Evolutionary conservation across 345 rosid genomes (phyloP).

Genomic region (Syzygium jambos): DNA sequence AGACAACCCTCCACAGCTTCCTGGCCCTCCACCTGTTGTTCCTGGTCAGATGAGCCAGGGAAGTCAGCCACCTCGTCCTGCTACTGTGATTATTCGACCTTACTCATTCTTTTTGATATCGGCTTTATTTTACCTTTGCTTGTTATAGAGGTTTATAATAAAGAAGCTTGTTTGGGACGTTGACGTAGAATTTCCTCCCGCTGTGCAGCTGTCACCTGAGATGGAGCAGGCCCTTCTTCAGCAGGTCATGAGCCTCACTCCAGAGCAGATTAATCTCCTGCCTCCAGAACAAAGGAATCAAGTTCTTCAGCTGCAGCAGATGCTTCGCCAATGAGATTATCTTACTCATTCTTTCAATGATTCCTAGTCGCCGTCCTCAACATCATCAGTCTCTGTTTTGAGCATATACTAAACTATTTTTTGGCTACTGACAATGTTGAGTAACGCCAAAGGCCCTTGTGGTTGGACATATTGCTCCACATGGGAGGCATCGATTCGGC

Average conservation of each 20-base stretch:
- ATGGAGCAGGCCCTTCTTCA: constrained; percentile 98
- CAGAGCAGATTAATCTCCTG: constrained; percentile 76
- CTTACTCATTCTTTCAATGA: background rate
- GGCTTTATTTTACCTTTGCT: background rate
- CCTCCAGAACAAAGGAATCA: constrained; percentile 90
- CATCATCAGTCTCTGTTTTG: background rate
- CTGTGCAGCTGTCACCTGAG: constrained; percentile 72
- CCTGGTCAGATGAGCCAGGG: constrained; percentile 56
- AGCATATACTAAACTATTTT: background rate
- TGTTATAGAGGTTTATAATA: background rate
- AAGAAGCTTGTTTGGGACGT: background rate
- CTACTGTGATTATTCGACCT: constrained; percentile 31
- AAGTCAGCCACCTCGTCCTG: constrained; percentile 53
- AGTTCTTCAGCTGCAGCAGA: constrained; percentile 93
- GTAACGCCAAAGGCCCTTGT: background rate
- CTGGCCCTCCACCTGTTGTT: constrained; percentile 36
- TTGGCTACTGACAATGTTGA: background rate
- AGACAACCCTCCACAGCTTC: constrained; percentile 55
- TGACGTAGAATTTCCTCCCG: background rate
- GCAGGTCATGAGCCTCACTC: constrained; percentile 97
- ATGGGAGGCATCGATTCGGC: background rate
- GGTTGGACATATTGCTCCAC: background rate
- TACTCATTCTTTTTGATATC: background rate
- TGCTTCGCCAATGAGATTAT: constrained; percentile 63
- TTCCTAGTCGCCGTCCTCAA: background rate